These are phyloP conservation scores for Skeletonema menzelii DNA, from an alignment of 108 stramenopile species.

Conservation along the genomic window DNA sequence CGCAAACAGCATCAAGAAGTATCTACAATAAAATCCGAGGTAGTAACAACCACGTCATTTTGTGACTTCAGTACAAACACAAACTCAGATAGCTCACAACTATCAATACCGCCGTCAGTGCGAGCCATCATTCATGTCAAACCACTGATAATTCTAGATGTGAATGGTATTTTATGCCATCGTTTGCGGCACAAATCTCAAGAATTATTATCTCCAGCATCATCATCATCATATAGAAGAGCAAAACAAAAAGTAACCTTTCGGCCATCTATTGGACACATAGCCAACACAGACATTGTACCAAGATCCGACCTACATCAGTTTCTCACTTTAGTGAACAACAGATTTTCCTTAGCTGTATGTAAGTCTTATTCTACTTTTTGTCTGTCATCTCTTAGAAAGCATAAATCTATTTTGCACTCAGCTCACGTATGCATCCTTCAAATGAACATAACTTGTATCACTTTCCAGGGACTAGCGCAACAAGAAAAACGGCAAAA, in stretches of 20 bases:
- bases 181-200: slow-evolving; percentile 44
- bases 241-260: slow-evolving; percentile 10
- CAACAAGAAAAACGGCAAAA: slow-evolving; percentile 68
- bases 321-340: slow-evolving; percentile 54
- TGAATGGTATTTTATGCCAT: slow-evolving; percentile 89
- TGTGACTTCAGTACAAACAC: background rate
- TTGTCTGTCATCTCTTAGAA: no score
- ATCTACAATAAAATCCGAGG: background rate
- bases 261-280: slow-evolving; percentile 44
- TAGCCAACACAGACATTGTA: slow-evolving; percentile 70
- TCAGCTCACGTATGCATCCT: background rate
- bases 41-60: slow-evolving; percentile 9
- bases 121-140: slow-evolving; percentile 43
- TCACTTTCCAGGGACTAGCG: slow-evolving; percentile 49
- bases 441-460: background rate
- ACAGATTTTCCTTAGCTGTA: slow-evolving; percentile 68
- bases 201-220: background rate
- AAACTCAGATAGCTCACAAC: background rate
- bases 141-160: slow-evolving; percentile 74
- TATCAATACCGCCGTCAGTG: background rate
- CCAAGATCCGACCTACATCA: slow-evolving; percentile 54
- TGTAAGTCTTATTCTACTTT: slow-evolving; percentile 20
- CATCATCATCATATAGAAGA: background rate
- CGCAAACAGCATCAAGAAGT: background rate
- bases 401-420: background rate